Evolutionary conservation across 768 basidiomycete species (phyloP).

Genomic region (Trametes cinnabarina): DNA sequence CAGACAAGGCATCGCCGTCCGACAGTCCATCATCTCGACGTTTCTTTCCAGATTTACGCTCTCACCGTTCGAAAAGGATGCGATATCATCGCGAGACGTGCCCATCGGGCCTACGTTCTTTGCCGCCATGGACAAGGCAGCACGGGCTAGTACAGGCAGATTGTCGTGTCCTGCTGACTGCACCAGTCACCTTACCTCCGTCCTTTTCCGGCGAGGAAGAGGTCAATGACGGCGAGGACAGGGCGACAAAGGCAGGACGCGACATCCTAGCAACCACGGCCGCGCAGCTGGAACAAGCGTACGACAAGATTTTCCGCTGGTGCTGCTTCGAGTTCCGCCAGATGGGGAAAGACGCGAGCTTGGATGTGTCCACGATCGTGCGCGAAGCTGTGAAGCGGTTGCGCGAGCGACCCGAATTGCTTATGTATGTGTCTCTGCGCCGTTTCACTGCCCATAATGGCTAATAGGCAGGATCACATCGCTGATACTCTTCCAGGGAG

Average conservation of each 20-base stretch:
- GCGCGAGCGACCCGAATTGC: slow-evolving; percentile 72
- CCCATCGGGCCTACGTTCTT: slow-evolving; percentile 76
- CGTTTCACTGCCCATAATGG: not conserved
- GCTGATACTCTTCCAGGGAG: slow-evolving; percentile 52
- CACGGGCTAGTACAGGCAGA: slow-evolving; percentile 79
- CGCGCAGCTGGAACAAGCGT: slow-evolving; percentile 81
- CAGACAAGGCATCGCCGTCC: slow-evolving; percentile 70
- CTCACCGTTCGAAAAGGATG: slow-evolving; percentile 64
- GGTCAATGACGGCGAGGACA: slow-evolving; percentile 6
- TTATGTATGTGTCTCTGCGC: slow-evolving; percentile 50
- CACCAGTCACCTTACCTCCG: not conserved
- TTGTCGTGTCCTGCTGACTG: slow-evolving; percentile 79
- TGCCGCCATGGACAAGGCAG: slow-evolving; percentile 81
- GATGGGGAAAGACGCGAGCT: slow-evolving; percentile 67
- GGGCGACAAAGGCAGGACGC: slow-evolving; percentile 45
- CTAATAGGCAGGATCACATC: not conserved
- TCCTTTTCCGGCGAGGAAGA: not conserved
- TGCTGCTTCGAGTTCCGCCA: slow-evolving; percentile 81
- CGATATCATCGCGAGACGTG: slow-evolving; percentile 76
- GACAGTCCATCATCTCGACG: slow-evolving; percentile 67
- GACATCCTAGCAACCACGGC: slow-evolving; percentile 89
- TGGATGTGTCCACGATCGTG: slow-evolving; percentile 67
- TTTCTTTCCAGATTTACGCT: slow-evolving; percentile 90
- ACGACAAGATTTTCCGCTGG: slow-evolving; percentile 86
- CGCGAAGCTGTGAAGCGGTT: slow-evolving; percentile 72